phyloP scores from a whole-genome alignment of 1,284 basidiomycete species.

The Boletus sp. region DNA sequence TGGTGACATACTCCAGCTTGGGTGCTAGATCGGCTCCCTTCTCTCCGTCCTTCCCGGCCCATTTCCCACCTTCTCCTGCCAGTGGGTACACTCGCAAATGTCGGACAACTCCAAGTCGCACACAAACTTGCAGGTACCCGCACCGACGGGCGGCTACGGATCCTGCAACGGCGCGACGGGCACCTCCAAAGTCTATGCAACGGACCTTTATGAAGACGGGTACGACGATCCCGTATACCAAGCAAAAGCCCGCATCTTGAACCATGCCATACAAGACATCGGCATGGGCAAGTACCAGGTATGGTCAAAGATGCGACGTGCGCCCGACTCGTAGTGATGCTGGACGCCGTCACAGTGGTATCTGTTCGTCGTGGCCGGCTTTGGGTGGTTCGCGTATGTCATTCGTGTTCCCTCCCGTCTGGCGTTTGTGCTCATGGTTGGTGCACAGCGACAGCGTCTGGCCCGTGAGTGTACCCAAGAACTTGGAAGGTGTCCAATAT shows the following conservation, averaged over 20 bases:
- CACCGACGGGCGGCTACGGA: background rate
- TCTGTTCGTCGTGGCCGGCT: slow-evolving; percentile 57
- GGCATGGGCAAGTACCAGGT: slow-evolving; percentile 72
- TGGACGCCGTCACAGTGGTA: slow-evolving; percentile 39
- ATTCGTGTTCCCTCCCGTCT: background rate
- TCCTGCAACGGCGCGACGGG: background rate
- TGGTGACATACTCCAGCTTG: background rate
- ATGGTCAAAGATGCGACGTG: slow-evolving; percentile 13
- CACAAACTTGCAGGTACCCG: background rate
- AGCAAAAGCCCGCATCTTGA: slow-evolving; percentile 55
- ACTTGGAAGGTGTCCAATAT: background rate
- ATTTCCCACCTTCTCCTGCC: background rate
- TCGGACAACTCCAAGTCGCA: background rate
- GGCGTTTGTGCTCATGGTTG: background rate
- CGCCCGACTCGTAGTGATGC: background rate
- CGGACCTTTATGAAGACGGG: slow-evolving; percentile 41
- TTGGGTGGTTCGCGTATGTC: slow-evolving; percentile 69
- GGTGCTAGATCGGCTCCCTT: background rate
- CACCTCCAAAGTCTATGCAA: background rate
- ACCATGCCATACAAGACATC: slow-evolving; percentile 55
- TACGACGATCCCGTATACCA: slow-evolving; percentile 52
- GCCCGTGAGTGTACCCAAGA: slow-evolving; percentile 36
- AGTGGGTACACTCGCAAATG: slow-evolving; percentile 2
- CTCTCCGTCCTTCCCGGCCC: too few relatives aligned
- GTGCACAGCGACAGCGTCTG: slow-evolving; percentile 42